Evolutionary conservation across 345 rosid species (phyloP).

Genomic region (Camelina sativa): DNA sequence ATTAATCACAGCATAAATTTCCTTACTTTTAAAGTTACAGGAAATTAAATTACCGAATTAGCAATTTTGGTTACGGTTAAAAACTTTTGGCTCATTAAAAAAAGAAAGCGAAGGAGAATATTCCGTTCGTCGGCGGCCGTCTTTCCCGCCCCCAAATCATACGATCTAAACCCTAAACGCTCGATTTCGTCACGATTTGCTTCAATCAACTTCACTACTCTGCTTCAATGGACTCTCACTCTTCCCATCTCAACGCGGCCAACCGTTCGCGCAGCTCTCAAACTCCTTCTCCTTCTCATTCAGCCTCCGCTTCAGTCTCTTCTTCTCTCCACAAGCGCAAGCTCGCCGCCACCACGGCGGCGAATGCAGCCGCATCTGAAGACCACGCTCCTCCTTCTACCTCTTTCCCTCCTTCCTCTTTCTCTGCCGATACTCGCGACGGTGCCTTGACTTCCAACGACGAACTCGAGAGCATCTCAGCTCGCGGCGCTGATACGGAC

Average conservation of each 20-base stretch:
- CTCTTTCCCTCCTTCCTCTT: slow-evolving; percentile 78
- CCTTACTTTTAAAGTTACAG: no score
- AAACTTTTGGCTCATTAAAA: not conserved
- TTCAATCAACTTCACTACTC: slow-evolving; percentile 11
- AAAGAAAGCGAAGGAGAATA: not conserved
- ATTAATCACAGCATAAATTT: not conserved
- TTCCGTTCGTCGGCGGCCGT: slow-evolving; percentile 16
- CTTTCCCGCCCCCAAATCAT: slow-evolving; percentile 11
- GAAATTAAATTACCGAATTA: not conserved
- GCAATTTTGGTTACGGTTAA: not conserved
- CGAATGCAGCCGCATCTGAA: slow-evolving; percentile 65
- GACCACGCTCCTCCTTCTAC: slow-evolving; percentile 69
- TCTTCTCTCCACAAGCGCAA: slow-evolving; percentile 95
- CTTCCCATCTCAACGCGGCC: slow-evolving; percentile 79
- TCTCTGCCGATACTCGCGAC: slow-evolving; percentile 94
- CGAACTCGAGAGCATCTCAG: slow-evolving; percentile 98
- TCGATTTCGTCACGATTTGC: slow-evolving; percentile 25
- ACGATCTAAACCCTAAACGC: slow-evolving; percentile 35
- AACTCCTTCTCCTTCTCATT: slow-evolving; percentile 96
- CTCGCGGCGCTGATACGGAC: slow-evolving; percentile 78
- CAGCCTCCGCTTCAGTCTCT: slow-evolving; percentile 95
- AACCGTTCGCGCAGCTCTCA: slow-evolving; percentile 79
- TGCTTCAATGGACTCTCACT: slow-evolving; percentile 62
- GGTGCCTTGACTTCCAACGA: slow-evolving; percentile 92
- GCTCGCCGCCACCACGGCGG: slow-evolving; percentile 62